A percentile compares a stretch with the other conserved stretches of the same genome.
These are phyloP conservation scores for Leptomonas seymouri DNA, from an alignment of 208 protist genomes.

Conservation along the genomic window DNA sequence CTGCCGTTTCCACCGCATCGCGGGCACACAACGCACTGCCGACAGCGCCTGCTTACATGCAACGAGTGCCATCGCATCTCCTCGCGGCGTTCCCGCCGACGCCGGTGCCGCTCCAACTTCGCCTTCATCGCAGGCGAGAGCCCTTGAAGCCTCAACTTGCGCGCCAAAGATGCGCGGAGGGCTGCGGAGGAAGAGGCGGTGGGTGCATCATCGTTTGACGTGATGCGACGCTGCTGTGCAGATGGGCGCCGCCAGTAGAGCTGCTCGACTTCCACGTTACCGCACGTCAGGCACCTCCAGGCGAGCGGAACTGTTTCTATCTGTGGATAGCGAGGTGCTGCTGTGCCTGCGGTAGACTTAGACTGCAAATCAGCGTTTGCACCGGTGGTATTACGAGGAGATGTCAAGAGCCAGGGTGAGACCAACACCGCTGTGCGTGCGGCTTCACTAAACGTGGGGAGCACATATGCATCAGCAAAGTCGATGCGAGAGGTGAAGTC, in stretches of 20 bases:
- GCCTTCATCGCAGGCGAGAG: slow-evolving; percentile 22
- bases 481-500: slow-evolving; percentile 48
- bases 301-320: slow-evolving; percentile 39
- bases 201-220: neutral
- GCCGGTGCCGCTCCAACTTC: slow-evolving; percentile 25
- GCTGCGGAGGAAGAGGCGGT: neutral
- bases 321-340: neutral
- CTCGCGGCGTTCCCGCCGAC: slow-evolving; percentile 20
- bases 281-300: slow-evolving; percentile 53
- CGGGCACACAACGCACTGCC: slow-evolving; percentile 59
- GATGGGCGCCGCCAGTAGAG: slow-evolving; percentile 30
- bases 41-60: slow-evolving; percentile 31
- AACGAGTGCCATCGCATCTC: slow-evolving; percentile 28
- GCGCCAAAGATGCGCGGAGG: slow-evolving; percentile 10
- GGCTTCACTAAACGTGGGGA: slow-evolving; percentile 25
- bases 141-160: slow-evolving; percentile 4
- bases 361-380: neutral
- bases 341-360: neutral
- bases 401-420: slow-evolving; percentile 45
- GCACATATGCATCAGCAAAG: slow-evolving; percentile 48
- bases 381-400: neutral
- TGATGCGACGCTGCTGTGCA: neutral
- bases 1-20: slow-evolving; percentile 39
- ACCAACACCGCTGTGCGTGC: slow-evolving; percentile 14
- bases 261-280: slow-evolving; percentile 40